Evolutionary conservation across 805 yeast species (phyloP).

Genomic region (Zygosaccharomyces siamensis): DNA sequence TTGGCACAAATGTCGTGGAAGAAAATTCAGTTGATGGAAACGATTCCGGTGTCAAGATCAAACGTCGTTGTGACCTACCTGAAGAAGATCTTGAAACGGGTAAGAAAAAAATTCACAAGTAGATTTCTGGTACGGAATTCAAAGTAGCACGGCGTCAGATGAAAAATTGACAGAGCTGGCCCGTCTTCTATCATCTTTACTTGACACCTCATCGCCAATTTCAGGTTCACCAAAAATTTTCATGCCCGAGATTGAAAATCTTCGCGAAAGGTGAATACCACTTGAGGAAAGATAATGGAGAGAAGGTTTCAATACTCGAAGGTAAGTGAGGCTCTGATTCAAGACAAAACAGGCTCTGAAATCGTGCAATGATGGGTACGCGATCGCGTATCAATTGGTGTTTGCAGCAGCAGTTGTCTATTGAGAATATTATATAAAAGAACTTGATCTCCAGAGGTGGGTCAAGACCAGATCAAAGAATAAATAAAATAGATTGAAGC

Average conservation of each 20-base stretch:
- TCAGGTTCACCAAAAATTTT: neutral
- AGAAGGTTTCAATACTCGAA: conserved; percentile 1
- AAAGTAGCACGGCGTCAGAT: neutral
- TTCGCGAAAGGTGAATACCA: conserved; percentile 3
- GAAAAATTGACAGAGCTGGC: neutral
- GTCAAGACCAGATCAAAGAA: neutral
- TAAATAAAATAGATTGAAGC: neutral
- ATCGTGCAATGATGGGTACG: conserved; percentile 2
- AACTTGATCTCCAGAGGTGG: neutral
- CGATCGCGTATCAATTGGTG: conserved; percentile 1
- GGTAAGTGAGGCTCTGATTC: conserved; percentile 3
- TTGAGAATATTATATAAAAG: neutral
- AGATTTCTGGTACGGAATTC: neutral
- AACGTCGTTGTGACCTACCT: conserved; percentile 15
- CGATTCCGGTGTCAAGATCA: conserved; percentile 20
- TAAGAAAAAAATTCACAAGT: conserved; percentile 5
- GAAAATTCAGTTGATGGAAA: conserved; percentile 18
- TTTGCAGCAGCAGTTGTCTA: neutral
- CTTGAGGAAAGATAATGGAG: conserved; percentile 4
- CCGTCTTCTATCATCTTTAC: neutral
- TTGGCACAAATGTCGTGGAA: conserved; percentile 40
- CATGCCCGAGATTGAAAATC: neutral
- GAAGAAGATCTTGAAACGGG: conserved; percentile 3
- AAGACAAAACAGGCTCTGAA: conserved; percentile 1
- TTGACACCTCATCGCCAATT: conserved; percentile 4